Conservation (phyloP, 768 basidiomycete species). For the Leucosporidium scottii region DNA sequence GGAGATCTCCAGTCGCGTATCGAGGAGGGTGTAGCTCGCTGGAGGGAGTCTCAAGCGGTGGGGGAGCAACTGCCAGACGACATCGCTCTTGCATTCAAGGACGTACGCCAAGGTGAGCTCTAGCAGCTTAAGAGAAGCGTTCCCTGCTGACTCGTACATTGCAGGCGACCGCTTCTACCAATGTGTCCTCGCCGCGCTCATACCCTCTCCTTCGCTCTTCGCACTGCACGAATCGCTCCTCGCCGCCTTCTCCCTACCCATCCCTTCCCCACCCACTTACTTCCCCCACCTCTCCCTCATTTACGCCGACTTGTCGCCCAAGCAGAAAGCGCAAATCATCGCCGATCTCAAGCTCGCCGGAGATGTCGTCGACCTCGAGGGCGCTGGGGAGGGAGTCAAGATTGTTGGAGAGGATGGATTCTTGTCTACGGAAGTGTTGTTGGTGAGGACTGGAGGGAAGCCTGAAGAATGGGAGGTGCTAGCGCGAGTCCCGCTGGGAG, state of each 20-base stretch:
- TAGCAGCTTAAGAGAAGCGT: not conserved
- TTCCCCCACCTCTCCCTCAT: constrained; percentile 18
- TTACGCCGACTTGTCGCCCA: not conserved
- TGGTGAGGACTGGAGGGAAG: not conserved
- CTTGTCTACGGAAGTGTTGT: not conserved
- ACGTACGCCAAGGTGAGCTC: constrained; percentile 2
- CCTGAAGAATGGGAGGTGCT: constrained; percentile 7
- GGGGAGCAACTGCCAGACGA: too few relatives aligned
- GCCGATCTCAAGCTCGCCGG: not conserved
- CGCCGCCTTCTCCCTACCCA: not conserved
- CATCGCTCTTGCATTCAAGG: constrained; percentile 2
- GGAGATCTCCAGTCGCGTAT: not conserved
- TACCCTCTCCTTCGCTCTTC: not conserved
- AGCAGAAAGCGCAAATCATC: not conserved
- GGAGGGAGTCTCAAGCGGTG: not conserved
- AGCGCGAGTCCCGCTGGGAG: not conserved
- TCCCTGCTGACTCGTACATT: not conserved
- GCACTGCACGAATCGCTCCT: constrained; percentile 5
- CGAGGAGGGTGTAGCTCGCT: not conserved
- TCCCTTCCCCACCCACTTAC: constrained; percentile 6
- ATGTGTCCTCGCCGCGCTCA: constrained; percentile 13
- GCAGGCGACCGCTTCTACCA: constrained; percentile 4
- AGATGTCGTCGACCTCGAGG: not conserved
- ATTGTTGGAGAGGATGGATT: not conserved
- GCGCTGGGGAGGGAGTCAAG: not conserved